Evolutionary conservation across 768 basidiomycete genomes (phyloP), one percentile per base, ranked within the genome.

Genomic region (Xerocomellus amylosporus): DNA sequence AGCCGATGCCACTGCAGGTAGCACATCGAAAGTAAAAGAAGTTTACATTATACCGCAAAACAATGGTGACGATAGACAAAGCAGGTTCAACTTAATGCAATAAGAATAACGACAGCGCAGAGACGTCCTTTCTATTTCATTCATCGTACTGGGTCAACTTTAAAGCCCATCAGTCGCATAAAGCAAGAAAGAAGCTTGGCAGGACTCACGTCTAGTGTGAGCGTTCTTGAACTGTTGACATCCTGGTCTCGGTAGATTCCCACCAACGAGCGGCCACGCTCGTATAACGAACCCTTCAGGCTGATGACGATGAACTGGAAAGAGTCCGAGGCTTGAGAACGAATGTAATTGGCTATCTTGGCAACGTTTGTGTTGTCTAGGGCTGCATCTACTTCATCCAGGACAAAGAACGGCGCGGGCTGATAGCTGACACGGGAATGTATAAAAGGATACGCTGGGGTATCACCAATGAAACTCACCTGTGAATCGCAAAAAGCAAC

Each of bases 251-350:
- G 84, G 71, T 93, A 94, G 36, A 97, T 93, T 5, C 95, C 95
- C 24, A 98, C 93, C 41, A 98, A 77, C 1, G 93, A 92, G 58
- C 92, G 82, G 10, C 93, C 90, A 17, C 86, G 83, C 68, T 96
- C 94, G 62, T 95, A 96, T 57, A 98, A 72, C 0, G 93, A 92
- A 40, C 88, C 89, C 71, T 98, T 98, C 69, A 98, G 77, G 68
- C 93, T 94, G 76, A 99, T 99, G 52, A 98, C 95, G 54, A 99
- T 84, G 70, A 98, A 98, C 70, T 98, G 95, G 79, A 98, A 96
- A 2, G 77, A 71, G 42, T 86, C 82, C 0, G 91, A 91, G 3
- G 93, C 86, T 59, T 95, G 92, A 13, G 80, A 74, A 3, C 90
- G 83, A 60, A 97, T 94, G 66, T 98, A 99, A 59, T 90, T 88